Percentiles rank a stretch among this genome's conserved stretches.
phyloP scores from a whole-genome alignment of 2,329 filamentous ascomycete species.

The Knufia fluminis region DNA sequence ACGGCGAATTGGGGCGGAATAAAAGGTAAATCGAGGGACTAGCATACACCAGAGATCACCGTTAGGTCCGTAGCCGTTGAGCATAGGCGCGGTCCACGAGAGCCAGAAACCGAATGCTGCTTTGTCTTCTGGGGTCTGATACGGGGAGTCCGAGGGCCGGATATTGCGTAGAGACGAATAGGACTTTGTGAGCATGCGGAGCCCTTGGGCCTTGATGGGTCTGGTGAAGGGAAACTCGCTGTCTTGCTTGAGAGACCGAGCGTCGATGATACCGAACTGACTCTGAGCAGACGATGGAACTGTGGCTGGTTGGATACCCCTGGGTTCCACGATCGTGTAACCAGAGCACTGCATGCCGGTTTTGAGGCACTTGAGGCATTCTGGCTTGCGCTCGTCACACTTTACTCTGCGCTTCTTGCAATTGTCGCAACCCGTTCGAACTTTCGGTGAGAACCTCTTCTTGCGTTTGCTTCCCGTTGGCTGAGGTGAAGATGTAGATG shows the following conservation, averaged over 20 bases:
- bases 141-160: background rate
- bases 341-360: conserved; percentile 28
- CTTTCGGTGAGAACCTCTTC: conserved; percentile 12
- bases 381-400: conserved; percentile 29
- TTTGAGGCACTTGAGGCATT: conserved; percentile 26
- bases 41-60: conserved; percentile 9
- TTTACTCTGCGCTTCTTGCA: conserved; percentile 33
- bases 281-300: background rate
- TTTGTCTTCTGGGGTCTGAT: conserved; percentile 4
- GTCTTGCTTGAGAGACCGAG: background rate
- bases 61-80: conserved; percentile 9
- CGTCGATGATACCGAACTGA: conserved; percentile 8
- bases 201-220: background rate
- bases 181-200: background rate
- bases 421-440: conserved; percentile 32
- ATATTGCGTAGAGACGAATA: background rate
- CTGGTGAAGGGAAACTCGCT: background rate
- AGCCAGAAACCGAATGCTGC: conserved; percentile 8
- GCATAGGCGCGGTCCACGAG: conserved; percentile 4
- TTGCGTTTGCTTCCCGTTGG: conserved; percentile 3
- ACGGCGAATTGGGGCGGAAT: conserved; percentile 4
- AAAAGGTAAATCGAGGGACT: conserved; percentile 10
- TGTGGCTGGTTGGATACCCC: background rate
- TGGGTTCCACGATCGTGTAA: conserved; percentile 17
- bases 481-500: background rate